Conservation (phyloP, 768 basidiomycete species). For the Trametes maxima region DNA sequence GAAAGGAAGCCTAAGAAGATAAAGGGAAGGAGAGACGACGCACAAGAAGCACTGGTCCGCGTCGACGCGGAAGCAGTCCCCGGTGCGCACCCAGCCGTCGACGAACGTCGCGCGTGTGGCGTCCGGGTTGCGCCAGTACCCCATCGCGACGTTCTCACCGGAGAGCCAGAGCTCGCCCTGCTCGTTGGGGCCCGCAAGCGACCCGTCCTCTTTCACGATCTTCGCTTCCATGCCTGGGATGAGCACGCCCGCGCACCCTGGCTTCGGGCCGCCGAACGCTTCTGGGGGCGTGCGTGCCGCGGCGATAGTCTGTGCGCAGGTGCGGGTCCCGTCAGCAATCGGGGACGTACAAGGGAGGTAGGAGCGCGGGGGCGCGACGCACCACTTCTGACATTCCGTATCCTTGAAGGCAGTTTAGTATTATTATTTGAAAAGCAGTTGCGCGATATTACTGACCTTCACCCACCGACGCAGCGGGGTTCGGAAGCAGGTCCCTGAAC, state of each 20-base stretch:
- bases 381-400: constrained; percentile 52
- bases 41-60: constrained; percentile 67
- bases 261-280: constrained; percentile 46
- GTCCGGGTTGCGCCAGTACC: constrained; percentile 73
- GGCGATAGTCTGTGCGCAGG: constrained; percentile 52
- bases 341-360: background rate
- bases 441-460: constrained; percentile 46
- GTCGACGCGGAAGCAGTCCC: constrained; percentile 68
- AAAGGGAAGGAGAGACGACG: constrained; percentile 26
- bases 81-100: constrained; percentile 72
- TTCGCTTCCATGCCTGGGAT: constrained; percentile 65
- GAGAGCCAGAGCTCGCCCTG: constrained; percentile 67
- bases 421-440: background rate
- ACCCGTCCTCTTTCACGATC: constrained; percentile 60
- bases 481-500: constrained; percentile 37
- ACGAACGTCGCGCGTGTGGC: constrained; percentile 69
- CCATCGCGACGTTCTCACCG: constrained; percentile 57
- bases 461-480: constrained; percentile 30
- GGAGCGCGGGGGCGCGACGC: background rate
- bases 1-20: background rate
- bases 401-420: constrained; percentile 39
- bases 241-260: constrained; percentile 52
- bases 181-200: constrained; percentile 55
- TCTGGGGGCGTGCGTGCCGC: constrained; percentile 46
- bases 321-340: background rate